phyloP scores from a whole-genome alignment of 2,329 filamentous ascomycete genomes.

The Colletotrichum euphorbiae region DNA sequence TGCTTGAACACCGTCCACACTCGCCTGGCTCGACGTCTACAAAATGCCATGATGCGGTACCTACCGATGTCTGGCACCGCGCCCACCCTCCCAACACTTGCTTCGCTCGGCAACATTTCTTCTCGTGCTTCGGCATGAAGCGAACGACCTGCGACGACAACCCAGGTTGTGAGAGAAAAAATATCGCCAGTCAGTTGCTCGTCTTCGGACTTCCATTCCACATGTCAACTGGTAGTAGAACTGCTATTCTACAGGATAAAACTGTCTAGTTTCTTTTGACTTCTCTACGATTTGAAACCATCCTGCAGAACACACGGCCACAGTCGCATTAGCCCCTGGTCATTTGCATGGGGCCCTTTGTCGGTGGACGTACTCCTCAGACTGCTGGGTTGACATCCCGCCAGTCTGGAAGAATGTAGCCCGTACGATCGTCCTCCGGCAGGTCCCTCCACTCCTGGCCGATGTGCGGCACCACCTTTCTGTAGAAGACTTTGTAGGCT shows the following conservation, averaged over 20 bases:
- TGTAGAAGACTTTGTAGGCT: slow-evolving; percentile 65
- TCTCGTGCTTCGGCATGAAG: not conserved
- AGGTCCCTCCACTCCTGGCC: slow-evolving; percentile 55
- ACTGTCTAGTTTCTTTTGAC: not conserved
- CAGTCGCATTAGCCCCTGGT: slow-evolving; percentile 12
- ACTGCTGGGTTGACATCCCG: slow-evolving; percentile 41
- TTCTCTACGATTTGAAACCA: slow-evolving; percentile 21
- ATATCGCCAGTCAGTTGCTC: not conserved
- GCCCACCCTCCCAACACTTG: not conserved
- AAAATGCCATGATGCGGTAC: not conserved
- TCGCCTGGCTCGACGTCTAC: not conserved
- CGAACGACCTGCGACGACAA: not conserved
- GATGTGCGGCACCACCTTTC: slow-evolving; percentile 61
- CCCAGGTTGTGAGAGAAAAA: not conserved
- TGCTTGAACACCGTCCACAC: slow-evolving; percentile 2
- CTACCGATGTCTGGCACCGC: not conserved
- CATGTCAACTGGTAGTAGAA: not conserved
- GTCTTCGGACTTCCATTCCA: not conserved
- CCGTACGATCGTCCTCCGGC: slow-evolving; percentile 51
- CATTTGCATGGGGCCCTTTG: not conserved
- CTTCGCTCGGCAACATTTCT: not conserved
- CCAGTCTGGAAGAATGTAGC: slow-evolving; percentile 64
- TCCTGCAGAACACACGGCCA: slow-evolving; percentile 11
- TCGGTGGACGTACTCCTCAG: slow-evolving; percentile 6
- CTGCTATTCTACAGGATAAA: not conserved